These are phyloP conservation scores for Arthrobotrys megalospora DNA, from an alignment of 2,329 filamentous ascomycete species.

Conservation along the genomic window DNA sequence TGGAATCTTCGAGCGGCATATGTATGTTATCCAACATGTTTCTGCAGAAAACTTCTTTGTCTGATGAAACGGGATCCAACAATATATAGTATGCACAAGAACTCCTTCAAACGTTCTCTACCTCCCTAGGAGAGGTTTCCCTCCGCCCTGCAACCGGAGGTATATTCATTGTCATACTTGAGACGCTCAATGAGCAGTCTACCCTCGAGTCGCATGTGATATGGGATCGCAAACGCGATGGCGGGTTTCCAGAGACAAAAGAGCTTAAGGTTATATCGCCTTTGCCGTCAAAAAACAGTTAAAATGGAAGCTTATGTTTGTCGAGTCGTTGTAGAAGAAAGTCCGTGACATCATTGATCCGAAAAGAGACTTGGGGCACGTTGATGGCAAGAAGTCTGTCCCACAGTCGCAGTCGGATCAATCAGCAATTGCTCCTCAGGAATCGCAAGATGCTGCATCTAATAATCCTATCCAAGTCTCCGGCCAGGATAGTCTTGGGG, in stretches of 20 bases:
- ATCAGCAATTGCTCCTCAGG: not conserved
- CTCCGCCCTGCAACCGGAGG: constrained; percentile 89
- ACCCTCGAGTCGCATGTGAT: constrained; percentile 70
- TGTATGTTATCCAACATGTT: constrained; percentile 71
- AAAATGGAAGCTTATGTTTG: constrained; percentile 14
- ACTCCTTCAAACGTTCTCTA: constrained; percentile 91
- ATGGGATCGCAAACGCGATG: constrained; percentile 90
- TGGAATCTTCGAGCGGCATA: constrained; percentile 92
- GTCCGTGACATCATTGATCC: constrained; percentile 60
- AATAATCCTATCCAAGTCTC: not conserved
- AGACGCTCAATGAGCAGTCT: constrained; percentile 40
- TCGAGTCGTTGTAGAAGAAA: constrained; percentile 37
- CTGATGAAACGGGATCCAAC: constrained; percentile 3
- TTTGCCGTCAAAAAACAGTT: not conserved
- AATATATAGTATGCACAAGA: constrained; percentile 85
- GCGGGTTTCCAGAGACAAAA: constrained; percentile 82
- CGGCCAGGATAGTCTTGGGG: constrained; percentile 19
- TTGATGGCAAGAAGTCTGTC: constrained; percentile 54
- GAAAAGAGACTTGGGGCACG: constrained; percentile 51
- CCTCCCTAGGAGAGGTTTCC: constrained; percentile 86
- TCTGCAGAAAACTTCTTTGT: constrained; percentile 11
- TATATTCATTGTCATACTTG: constrained; percentile 77
- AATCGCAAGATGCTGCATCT: constrained; percentile 3
- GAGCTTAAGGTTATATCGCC: constrained; percentile 51
- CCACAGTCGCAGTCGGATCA: constrained; percentile 15